Conservation (phyloP, 176 grass and related monocot species). For the Bonia amplexicaulis region DNA sequence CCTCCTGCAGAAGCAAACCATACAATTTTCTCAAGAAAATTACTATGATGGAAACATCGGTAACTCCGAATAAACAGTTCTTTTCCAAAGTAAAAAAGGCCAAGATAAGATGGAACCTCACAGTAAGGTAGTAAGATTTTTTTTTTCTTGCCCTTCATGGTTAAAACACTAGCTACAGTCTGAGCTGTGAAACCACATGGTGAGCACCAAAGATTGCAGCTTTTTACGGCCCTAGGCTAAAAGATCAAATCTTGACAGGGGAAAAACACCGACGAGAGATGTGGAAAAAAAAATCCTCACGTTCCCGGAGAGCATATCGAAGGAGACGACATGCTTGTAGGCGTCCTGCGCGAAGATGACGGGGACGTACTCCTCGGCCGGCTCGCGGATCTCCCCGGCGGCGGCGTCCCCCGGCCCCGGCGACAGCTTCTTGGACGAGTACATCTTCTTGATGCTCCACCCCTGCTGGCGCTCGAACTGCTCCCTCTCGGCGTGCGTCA, state of each 20-base stretch:
- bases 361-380: constrained; percentile 80
- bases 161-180: neutral
- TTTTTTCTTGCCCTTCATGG: neutral
- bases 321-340: constrained; percentile 89
- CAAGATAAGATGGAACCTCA: neutral
- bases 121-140: neutral
- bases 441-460: constrained; percentile 95
- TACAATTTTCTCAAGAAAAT: neutral
- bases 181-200: constrained; percentile 34
- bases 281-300: neutral
- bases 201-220: constrained; percentile 25
- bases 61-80: neutral
- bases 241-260: constrained; percentile 19
- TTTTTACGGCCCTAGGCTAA: constrained; percentile 34
- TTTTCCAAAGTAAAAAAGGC: neutral
- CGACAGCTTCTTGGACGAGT: constrained; percentile 61
- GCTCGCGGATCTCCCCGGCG: constrained; percentile 42
- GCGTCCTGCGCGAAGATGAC: constrained; percentile 97
- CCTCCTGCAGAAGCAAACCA: constrained; percentile 48
- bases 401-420: constrained; percentile 44
- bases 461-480: constrained; percentile 86
- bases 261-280: neutral
- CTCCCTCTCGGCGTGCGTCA: constrained; percentile 75
- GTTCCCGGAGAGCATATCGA: constrained; percentile 90
- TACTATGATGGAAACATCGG: neutral